These are phyloP conservation scores for Athelia psychrophila DNA, from an alignment of 1,284 basidiomycete species.

Conservation along the genomic window DNA sequence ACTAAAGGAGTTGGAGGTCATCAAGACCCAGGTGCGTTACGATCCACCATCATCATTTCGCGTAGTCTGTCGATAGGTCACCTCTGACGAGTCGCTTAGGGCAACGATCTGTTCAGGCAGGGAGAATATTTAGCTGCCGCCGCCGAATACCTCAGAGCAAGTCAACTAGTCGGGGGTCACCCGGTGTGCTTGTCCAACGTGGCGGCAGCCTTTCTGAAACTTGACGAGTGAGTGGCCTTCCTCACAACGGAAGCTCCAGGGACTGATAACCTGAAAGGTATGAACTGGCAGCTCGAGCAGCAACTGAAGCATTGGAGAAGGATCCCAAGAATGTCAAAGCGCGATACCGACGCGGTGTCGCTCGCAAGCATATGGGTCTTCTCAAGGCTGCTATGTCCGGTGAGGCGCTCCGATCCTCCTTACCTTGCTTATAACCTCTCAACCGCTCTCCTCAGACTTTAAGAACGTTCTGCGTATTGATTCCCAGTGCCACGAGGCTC, in stretches of 20 bases:
- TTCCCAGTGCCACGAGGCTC: conserved; percentile 25
- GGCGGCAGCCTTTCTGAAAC: conserved; percentile 37
- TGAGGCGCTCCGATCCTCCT: conserved; percentile 10
- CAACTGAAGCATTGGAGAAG: conserved; percentile 35
- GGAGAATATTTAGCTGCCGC: background rate
- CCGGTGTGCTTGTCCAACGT: conserved; percentile 38
- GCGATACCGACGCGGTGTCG: conserved; percentile 39
- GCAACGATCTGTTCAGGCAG: background rate
- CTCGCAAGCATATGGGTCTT: conserved; percentile 33
- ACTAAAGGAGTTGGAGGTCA: too few relatives aligned
- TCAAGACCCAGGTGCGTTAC: too few relatives aligned
- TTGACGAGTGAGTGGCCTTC: conserved; percentile 31
- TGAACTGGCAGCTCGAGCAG: conserved; percentile 38
- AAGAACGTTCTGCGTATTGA: conserved; percentile 32
- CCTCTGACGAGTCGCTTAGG: too few relatives aligned
- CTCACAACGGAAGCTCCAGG: background rate
- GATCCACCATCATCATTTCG: too few relatives aligned
- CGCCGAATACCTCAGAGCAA: background rate
- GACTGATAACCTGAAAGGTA: conserved; percentile 27
- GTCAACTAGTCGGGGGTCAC: conserved; percentile 8
- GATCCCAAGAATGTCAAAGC: conserved; percentile 41
- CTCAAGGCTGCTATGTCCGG: conserved; percentile 35
- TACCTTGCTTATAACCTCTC: background rate
- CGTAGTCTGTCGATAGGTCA: too few relatives aligned
- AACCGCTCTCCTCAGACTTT: conserved; percentile 29